A percentile compares a stretch with the other conserved stretches of the same genome.
Conservation (phyloP, 257 asterid genomes). For the Solanum clarkiae region DNA sequence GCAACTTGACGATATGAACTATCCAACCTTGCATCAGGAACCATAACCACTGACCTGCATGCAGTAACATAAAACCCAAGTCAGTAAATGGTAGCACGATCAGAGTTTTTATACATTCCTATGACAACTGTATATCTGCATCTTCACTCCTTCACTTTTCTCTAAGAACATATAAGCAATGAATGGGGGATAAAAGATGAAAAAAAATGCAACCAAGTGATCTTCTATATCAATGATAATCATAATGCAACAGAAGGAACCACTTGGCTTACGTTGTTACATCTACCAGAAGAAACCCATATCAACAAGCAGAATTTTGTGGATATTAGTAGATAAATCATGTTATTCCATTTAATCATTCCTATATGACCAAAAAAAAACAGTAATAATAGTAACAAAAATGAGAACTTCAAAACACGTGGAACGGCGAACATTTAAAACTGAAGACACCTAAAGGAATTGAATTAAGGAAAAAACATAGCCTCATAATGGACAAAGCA, state of each 20-base stretch:
- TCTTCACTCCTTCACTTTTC: not conserved
- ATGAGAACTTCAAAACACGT: not conserved
- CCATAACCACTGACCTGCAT: slow-evolving; percentile 87
- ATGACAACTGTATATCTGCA: not conserved
- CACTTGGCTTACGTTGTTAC: not conserved
- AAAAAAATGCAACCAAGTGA: not conserved
- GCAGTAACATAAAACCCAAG: slow-evolving; percentile 1
- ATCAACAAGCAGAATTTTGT: not conserved
- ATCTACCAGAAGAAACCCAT: not conserved
- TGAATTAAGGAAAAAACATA: not conserved
- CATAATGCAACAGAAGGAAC: not conserved
- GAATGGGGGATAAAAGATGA: not conserved
- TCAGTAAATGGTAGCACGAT: not conserved
- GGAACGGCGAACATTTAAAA: not conserved
- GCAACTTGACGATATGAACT: slow-evolving; percentile 47
- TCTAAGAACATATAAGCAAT: not conserved
- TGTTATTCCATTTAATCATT: not conserved
- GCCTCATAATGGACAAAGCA: not conserved
- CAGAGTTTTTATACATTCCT: not conserved
- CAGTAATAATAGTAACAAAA: not conserved
- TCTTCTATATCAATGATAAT: not conserved
- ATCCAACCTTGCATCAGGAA: slow-evolving; percentile 91
- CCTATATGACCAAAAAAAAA: not conserved
- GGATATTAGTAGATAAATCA: not conserved
- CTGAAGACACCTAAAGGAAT: not conserved